A percentile compares a stretch with the other conserved stretches of the same genome.
Evolutionary conservation across 306 rosid genomes (phyloP).

Genomic region (Lablab purpureus): DNA sequence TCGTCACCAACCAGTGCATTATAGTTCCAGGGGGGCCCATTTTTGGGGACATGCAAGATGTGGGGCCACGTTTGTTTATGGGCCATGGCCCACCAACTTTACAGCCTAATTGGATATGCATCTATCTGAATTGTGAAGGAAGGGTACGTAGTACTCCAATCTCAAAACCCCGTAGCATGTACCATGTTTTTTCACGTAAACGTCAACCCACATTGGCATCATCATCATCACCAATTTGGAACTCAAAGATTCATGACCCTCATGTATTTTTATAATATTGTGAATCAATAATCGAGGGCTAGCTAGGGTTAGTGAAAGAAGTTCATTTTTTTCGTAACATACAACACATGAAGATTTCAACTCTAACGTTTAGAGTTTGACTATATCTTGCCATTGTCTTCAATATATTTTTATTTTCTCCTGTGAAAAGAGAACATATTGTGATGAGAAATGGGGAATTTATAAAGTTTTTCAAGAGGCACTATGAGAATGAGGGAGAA

Average conservation of each 20-base stretch:
- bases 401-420: too few species aligned
- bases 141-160: slow-evolving; percentile 48
- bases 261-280: slow-evolving; percentile 4
- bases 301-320: too few species aligned
- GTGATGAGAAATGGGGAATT: not conserved
- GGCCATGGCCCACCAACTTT: slow-evolving; percentile 62
- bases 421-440: too few species aligned
- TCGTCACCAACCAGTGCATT: slow-evolving; percentile 49
- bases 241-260: slow-evolving; percentile 40
- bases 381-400: not conserved
- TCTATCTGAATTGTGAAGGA: slow-evolving; percentile 50
- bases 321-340: too few species aligned
- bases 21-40: slow-evolving; percentile 50
- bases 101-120: slow-evolving; percentile 55
- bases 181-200: slow-evolving; percentile 55
- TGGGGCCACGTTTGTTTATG: slow-evolving; percentile 50
- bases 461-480: slow-evolving; percentile 30
- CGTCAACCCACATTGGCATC: slow-evolving; percentile 46
- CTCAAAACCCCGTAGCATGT: slow-evolving; percentile 50
- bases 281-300: not conserved
- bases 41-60: slow-evolving; percentile 52
- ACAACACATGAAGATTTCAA: too few species aligned
- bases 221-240: slow-evolving; percentile 46
- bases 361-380: too few species aligned
- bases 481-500: slow-evolving; percentile 36